Evolutionary conservation across 768 basidiomycete species (phyloP), one percentile per base, ranked within the genome.

Genomic region (Termitomyces sp.): DNA sequence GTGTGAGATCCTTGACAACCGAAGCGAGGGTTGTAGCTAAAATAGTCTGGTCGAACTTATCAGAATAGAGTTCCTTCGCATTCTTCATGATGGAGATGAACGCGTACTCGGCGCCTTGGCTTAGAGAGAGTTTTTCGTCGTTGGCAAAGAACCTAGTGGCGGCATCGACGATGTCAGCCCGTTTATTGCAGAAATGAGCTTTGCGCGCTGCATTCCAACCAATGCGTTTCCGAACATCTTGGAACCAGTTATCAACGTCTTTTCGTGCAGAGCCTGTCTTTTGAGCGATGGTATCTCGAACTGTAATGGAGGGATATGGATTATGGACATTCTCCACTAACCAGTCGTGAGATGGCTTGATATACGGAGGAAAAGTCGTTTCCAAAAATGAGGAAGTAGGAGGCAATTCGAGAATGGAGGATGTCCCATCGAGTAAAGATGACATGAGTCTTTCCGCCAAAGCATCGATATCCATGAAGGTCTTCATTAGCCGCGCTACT

Each of bases 161-260:
- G 0, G 74, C 76, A 11, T 67, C 62, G n/a, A 77, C 53, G 3
- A 77, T 75, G 1, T 70, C 63, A 2, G 46, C 56, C n/a, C 72
- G 70, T 27, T 69, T 71, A 38, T 72, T 70, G 0, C 53, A 33
- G 48, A 76, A 79, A 11, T 57, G 65, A 0, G 51, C 33, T 33
- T 66, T 71, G 1, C 77, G 73, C 0, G 81, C 51, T 0, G 46
- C 22, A 11, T 76, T 82, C 83, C 83, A 85, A 0, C 82, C 81
- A 0, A 83, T 82, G 0, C 80, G 76, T n/a, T 74, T 76, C 0
- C 83, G 73, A 3, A 66, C 67, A 15, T 77, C 75, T 16, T 71
- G 60, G 31, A 84, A 84, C 83, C 83, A 84, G 0, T 64, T 62
- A 39, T 76, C 74, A 46, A 84, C 46, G 0, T 76, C 72, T 53